Base-by-base conservation (phyloP, 345 rosid genomes). In the Eucalyptus sp. region DNA sequence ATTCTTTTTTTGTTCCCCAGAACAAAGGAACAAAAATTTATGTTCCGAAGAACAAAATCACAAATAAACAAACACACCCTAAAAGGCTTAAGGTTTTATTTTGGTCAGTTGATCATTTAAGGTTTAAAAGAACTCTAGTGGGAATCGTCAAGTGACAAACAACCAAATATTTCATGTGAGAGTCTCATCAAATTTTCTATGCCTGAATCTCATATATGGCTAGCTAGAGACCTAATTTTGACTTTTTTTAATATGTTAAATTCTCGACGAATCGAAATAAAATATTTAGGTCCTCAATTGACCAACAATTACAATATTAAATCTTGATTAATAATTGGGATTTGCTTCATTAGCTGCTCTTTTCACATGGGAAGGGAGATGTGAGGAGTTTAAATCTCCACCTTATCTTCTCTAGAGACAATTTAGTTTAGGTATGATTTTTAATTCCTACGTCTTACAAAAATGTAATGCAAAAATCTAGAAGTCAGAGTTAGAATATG, bases 401-500 rank as follows among this genome's bases (percentile, higher is more conserved):
- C 2, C 0, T 52, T 52, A 18, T 1, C 0, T 52, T 52, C 0
- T 18, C 0, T 52, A 0, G 2, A 52, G 10, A 18, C 2, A 18
- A 52, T 52, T 52, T 18, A 52, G 4, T 52, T 52, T 52, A 52
- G 10, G 25, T 7, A 18, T 52, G 10, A 2, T 18, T 52, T 52
- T 52, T 52, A 52, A 52, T 7, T 52, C 5, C 2, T 18, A 52
- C 2, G 2, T 3, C 2, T 1, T 52, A 52, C 4, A 18, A 52
- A 52, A 52, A 7, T 1, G 1, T 18, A 52, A 52, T 2, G 4
- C 2, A 52, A 52, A 20, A 20, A 1, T 0, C 0, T 20, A 1
- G 2, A 20, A 52, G 0, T 52, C 0, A 52, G 2, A 52, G 10
- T 52, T 52, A 52, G 1, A 52, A 2, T 52, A 20, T 0, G 10